Base-by-base conservation (phyloP, 2,329 filamentous ascomycete species). In the Penicillium occitanis region DNA sequence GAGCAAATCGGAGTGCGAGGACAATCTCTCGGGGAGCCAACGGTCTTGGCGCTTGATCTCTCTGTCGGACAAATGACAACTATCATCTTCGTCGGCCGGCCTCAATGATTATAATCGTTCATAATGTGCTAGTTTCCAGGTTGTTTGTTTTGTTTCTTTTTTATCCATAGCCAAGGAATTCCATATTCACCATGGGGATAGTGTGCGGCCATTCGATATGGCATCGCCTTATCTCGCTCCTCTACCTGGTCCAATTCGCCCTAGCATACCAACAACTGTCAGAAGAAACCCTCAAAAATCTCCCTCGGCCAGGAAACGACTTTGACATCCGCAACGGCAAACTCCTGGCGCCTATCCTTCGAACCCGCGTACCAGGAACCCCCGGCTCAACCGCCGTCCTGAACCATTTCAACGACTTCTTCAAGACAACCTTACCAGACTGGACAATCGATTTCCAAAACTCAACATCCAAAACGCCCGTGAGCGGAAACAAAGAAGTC, bases 371-470 rank as follows among this genome's bases (percentile, higher is more conserved):
- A 0, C 91, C 95, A 6, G 95, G 93, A 17, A 96, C 93, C 0
- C 83, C 88, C 0, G 93, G 92, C 33, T 92, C 90, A 14, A 77
- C 80, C 17, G 85, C 84, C 62, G 92, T 91, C 2, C 90, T 95
- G 71, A 84, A 87, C 51, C 94, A 98, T 79, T 92, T 99, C 73
- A 86, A 89, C 73, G 81, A 90, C 75, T 98, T 95, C 84, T 97
- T 98, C 80, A 79, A 79, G 60, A 83, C 82, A 5, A 82, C 88
- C 19, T 86, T 98, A 25, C 93, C 94, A 0, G 81, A 86, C 42
- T 99, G 95, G 95, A 85, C 82, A 5, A 77, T 97, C 51, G 84
- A 89, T 58, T 91, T 92, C 80, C 94, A 99, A 75, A 98, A 98
- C 79, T 93, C 91, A n/a, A 94, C 92, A 0, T 86, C 89, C 33